Percentiles rank a stretch among this genome's conserved stretches.
Evolutionary conservation across 345 rosid species (phyloP).

Genomic region (Eucalyptus globulus): DNA sequence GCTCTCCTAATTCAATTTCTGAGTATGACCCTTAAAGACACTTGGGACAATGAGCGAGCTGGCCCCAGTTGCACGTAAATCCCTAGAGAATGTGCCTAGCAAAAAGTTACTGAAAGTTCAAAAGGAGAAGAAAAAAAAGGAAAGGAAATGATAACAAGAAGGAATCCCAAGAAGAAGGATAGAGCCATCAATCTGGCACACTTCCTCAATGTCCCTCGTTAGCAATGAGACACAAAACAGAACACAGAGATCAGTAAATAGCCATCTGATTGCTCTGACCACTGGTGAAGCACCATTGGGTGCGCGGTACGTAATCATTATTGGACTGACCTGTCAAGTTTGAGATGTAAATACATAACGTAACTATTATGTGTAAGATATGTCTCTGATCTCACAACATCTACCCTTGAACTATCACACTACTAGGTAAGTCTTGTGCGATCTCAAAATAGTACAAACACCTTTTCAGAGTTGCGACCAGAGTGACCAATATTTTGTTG

Average conservation of each 20-base stretch:
- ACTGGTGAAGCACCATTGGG: not conserved
- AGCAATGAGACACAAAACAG: conserved; percentile 1
- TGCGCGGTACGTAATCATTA: not conserved
- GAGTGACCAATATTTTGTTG: not conserved
- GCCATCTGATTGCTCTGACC: not conserved
- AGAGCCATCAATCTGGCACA: not conserved
- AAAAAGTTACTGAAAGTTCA: not conserved
- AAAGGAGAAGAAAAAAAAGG: not conserved
- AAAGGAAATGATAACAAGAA: not conserved
- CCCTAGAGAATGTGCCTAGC: not conserved
- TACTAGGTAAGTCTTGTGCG: conserved; percentile 8
- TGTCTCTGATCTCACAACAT: not conserved
- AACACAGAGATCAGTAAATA: not conserved
- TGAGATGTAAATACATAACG: not conserved
- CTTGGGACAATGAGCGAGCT: not conserved
- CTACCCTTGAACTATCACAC: not conserved
- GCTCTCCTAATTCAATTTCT: not conserved
- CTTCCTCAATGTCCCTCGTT: not conserved
- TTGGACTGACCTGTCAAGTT: not conserved
- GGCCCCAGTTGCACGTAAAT: not conserved
- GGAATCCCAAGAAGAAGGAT: not conserved
- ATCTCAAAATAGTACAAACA: not conserved
- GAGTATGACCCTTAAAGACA: not conserved
- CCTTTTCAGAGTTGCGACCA: not conserved
- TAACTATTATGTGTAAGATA: not conserved